These are phyloP conservation scores for Coemansia sp. DNA, from an alignment of 192 early-diverging fungal genomes.

Conservation along the genomic window DNA sequence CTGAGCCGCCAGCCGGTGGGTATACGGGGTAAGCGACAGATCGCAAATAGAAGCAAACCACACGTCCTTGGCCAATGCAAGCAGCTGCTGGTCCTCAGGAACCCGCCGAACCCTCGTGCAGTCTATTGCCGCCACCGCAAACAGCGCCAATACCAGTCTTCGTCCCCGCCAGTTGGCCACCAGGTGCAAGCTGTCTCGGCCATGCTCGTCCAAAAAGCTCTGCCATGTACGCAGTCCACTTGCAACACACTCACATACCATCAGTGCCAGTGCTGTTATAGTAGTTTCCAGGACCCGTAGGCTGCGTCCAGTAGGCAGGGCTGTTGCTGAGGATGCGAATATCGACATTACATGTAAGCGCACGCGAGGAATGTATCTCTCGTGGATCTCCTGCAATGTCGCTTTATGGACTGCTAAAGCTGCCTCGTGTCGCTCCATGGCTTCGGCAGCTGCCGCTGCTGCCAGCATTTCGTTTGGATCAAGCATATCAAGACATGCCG, in stretches of 20 bases:
- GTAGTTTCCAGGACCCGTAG: constrained; percentile 16
- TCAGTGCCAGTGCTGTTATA: constrained; percentile 11
- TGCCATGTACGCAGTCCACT: constrained; percentile 46
- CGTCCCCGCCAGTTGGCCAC: constrained; percentile 22
- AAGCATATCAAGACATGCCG: constrained; percentile 17
- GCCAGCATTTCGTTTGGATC: constrained; percentile 35
- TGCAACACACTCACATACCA: constrained; percentile 41
- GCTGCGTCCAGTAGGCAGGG: background rate
- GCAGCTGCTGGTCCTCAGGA: constrained; percentile 6
- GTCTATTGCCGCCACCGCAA: constrained; percentile 17
- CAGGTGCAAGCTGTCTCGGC: constrained; percentile 41
- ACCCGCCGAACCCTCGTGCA: constrained; percentile 1
- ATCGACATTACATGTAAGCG: constrained; percentile 26
- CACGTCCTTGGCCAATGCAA: constrained; percentile 22
- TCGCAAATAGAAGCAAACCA: constrained; percentile 47
- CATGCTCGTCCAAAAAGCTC: constrained; percentile 50
- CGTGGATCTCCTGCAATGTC: constrained; percentile 23
- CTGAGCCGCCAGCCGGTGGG: constrained; percentile 29
- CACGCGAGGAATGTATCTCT: constrained; percentile 26
- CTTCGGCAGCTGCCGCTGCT: constrained; percentile 33
- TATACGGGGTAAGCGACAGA: constrained; percentile 18
- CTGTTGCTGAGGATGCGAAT: constrained; percentile 11
- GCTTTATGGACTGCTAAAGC: constrained; percentile 15
- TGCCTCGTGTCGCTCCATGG: constrained; percentile 23
- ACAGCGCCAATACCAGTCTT: constrained; percentile 37